Base-by-base conservation (phyloP, 805 yeast genomes). In the Kazachstania psychrophila region DNA sequence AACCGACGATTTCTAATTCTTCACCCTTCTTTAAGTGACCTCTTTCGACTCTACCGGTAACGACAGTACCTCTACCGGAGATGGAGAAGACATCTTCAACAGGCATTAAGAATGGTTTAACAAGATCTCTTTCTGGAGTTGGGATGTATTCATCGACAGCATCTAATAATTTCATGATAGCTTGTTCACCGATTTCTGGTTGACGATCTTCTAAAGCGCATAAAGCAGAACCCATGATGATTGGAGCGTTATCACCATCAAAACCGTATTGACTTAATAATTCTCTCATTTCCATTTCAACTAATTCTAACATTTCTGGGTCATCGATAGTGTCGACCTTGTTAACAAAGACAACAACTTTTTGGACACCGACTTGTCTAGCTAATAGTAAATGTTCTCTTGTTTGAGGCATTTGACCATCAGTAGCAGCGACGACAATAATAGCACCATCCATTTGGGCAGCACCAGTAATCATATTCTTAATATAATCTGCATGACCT, bases 271-370 rank as follows among this genome's bases (percentile, higher is more conserved):
- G 73, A 49, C 78, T 59, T 60, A 92, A 73, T 49, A 92, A 74
- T 63, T 92, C 98, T 71, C 98, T 83, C 98, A 92, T 92, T 74
- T 92, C 98, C 98, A 92, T 92, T 73, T 92, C 98, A 49, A 92
- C 98, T 56, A 92, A 79, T 73, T 92, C 98, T 64, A 92, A 75
- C 96, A 89, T 92, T 73, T 92, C 98, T 48, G 95, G 94, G 65
- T 92, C 98, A 61, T 92, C 96, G 60, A 92, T 77, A 53, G 95
- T 83, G 66, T 92, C 98, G 54, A 92, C 92, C 73, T 92, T 92
- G 83, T 92, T 92, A 43, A 92, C 97, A 55, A 84, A 92, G 36
- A 92, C 98, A 65, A 92, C 96, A 60, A 92, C 76, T 69, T 87
- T 77, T 70, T 89, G 94, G 50, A 92, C 95, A 76, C 98, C 98